These are phyloP conservation scores for Echeveria elegans DNA, from an alignment of 164 flowering plant genomes.

Conservation along the genomic window DNA sequence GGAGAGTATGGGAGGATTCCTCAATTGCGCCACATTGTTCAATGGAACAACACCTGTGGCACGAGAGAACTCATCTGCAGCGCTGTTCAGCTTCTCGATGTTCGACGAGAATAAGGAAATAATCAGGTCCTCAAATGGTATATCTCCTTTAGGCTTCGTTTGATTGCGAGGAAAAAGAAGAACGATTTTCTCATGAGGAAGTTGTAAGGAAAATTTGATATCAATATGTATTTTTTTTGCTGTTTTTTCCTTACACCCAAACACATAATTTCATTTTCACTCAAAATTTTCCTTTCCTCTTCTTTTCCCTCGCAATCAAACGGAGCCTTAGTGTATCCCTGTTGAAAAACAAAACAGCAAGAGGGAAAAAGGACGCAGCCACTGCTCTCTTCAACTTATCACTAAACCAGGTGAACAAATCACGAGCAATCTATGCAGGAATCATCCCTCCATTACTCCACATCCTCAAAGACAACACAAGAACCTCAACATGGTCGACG, in stretches of 20 bases:
- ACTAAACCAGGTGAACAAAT: slow-evolving; percentile 51
- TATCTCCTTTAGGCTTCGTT: slow-evolving; percentile 48
- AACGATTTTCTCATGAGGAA: too few relatives aligned
- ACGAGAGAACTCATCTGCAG: slow-evolving; percentile 40
- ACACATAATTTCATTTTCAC: too few relatives aligned
- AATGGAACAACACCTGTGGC: slow-evolving; percentile 47
- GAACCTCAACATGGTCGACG: slow-evolving; percentile 59
- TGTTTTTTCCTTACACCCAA: too few relatives aligned
- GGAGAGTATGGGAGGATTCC: too few relatives aligned
- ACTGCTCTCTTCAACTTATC: slow-evolving; percentile 74
- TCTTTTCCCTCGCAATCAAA: too few relatives aligned
- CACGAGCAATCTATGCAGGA: slow-evolving; percentile 56
- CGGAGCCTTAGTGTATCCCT: too few relatives aligned
- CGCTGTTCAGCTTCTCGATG: slow-evolving; percentile 76
- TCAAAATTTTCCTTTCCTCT: too few relatives aligned
- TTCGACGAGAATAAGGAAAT: slow-evolving; percentile 59
- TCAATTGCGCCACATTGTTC: too few relatives aligned
- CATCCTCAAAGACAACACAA: slow-evolving; percentile 36
- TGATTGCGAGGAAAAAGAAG: too few relatives aligned
- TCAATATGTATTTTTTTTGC: too few relatives aligned
- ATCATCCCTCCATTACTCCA: slow-evolving; percentile 43
- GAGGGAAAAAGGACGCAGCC: slow-evolving; percentile 84
- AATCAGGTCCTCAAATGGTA: slow-evolving; percentile 51
- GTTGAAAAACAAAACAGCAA: slow-evolving; percentile 44
- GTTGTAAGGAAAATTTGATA: too few relatives aligned